Base-by-base conservation (phyloP, 768 basidiomycete species). In the Pleurotus platypus region DNA sequence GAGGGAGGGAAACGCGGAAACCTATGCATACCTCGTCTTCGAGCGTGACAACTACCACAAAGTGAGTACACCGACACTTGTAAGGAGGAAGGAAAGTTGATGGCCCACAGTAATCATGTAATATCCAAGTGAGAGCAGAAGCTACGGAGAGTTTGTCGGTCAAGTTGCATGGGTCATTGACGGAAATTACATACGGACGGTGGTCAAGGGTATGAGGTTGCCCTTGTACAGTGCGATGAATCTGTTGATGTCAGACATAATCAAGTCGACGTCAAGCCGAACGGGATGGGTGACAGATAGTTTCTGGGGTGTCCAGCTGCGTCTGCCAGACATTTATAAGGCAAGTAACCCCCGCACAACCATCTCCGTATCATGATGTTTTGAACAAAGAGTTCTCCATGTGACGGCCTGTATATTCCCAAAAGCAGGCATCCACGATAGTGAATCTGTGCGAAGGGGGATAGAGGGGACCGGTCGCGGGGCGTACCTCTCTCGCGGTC, bases 41-140 rank as follows among this genome's bases (percentile, higher is more conserved):
- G 12, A 74, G 61, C 15, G 70, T 74, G 15, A 70, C 57, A 38
- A 72, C 71, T 74, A 16, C 38, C 9, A 6, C 59, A 5, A 22
- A 22, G 15, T 18, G 40, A 46, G 6, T 27, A 46, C 16, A 45
- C 18, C n/a, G n/a, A n/a, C 37, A 12, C 8, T 13, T 18, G 11
- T 15, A 11, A n/a, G 42, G 2, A 43, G 22, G 11, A 27, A 39
- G 54, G 16, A 27, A 26, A 26, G 24, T 26, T 18, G 38, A 37
- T 11, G 46, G 37, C 70, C 35, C 49, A 72, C 72, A 61, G 58
- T 73, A 72, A 60, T 75, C 74, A 56, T 74, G 69, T 5, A 75
- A 40, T 9, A 72, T 65, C 74, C 74, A 75, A 27, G 73, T 73
- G 13, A 75, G 62, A 53, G 67, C 68, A 16, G 63, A 66, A 12